Base-by-base conservation (phyloP, 371 early-diverging fungal genomes). In the Blakeslea trispora region DNA sequence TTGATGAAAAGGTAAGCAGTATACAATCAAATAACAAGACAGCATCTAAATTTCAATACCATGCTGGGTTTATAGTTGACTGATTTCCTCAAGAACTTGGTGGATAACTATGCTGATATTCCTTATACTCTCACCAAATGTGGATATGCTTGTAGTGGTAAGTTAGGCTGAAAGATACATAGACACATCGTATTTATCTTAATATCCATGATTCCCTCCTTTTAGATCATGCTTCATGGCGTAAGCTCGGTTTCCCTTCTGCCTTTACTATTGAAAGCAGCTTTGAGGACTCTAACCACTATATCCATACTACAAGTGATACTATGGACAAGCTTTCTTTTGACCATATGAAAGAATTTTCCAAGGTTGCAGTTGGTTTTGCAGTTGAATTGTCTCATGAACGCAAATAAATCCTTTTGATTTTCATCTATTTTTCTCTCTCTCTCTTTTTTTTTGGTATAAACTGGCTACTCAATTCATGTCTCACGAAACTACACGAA, bases 171-270 rank as follows among this genome's bases (percentile, higher is more conserved):
- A 42, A 21, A 21, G 24, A 34, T 17, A 37, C 21, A 18, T 46
- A 35, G 43, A 47, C 11, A 21, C 19, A 53, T 32, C 23, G 4
- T 46, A 39, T 53, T 54, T n/a, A n/a, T n/a, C n/a, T n/a, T n/a
- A n/a, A n/a, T n/a, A n/a, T n/a, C n/a, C n/a, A n/a, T n/a, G n/a
- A n/a, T n/a, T n/a, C n/a, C n/a, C n/a, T 41, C 42, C 3, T 50
- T 10, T 81, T 87, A 58, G 96, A 97, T 72, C 96, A 97, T 64
- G 94, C 95, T 15, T 89, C 93, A 17, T 97, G 95, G 95, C 82
- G 81, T 58, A 85, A 90, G 63, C 83, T 83, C 22, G 94, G 94
- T 1, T 94, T 79, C 74, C 89, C 88, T 18, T 87, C 95, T 22
- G 90, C 91, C 5, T 94, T 95, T 61, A 81, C 91, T 1, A 93